Evolutionary conservation across 169 alveolate genomes (phyloP), one percentile per base, ranked within the genome.

Genomic region (Eimeria brunetti): DNA sequence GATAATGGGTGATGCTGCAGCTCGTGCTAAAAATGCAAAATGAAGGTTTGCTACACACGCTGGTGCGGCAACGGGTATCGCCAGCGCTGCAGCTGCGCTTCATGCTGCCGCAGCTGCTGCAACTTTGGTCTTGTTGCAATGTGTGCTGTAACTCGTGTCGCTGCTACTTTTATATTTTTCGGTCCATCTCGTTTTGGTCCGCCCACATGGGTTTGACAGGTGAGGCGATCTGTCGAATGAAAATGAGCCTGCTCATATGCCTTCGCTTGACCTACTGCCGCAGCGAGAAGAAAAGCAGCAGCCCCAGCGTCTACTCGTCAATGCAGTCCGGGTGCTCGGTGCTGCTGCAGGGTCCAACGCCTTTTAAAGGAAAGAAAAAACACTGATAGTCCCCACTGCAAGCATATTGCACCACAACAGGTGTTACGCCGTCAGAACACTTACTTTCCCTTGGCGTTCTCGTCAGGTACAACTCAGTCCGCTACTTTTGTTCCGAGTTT

Each of bases 301-400:
- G 51, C 53, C 53, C 53, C 83, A 73, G 83, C 58, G n/a, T 62
- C n/a, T 86, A 86, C 33, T 86, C 92, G 41, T 86, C 83, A 62
- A 86, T 58, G 83, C 92, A 86, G 20, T 86, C 92, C 49, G 83
- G 92, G 49, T 86, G 92, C 20, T 86, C 92, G 56, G 58, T 86
- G 83, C 51, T 62, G 49, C 64, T 86, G 92, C 92, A 86, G 62
- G 41, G 64, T 30, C 92, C 92, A 27, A 16, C 27, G 81, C 62
- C 80, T 30, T 62, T 62, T 41, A 44, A 86, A 22, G 92, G 81
- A 38, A 86, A 86, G 81, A 86, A 86, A 24, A 86, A 38, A 81
- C 36, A 24, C 2, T 86, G 60, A 36, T 51, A 53, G 92, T 49
- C 92, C 62, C 53, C 92, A 24, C 92, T 86, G 92, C 51, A 86